Evolutionary conservation across 2,329 filamentous ascomycete genomes (phyloP).

Genomic region (Lasiodiplodia sp.): DNA sequence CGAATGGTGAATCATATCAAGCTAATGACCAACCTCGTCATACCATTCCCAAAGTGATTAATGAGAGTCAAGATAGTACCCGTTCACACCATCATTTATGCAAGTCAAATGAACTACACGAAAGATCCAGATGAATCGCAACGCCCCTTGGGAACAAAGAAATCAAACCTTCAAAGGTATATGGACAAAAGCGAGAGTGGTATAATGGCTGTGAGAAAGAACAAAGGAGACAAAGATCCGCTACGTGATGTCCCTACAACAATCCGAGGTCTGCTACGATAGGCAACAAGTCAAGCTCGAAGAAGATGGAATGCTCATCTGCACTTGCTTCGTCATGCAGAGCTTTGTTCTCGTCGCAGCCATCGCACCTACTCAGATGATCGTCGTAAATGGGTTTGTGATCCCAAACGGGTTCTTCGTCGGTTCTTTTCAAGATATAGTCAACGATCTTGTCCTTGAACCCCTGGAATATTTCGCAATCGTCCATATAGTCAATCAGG

Average conservation of each 20-base stretch:
- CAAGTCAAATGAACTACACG: background rate
- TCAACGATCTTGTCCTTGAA: constrained; percentile 5
- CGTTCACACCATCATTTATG: no score
- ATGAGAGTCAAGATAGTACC: no score
- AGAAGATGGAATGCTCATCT: background rate
- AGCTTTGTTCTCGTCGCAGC: constrained; percentile 7
- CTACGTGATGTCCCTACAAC: background rate
- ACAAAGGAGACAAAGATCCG: background rate
- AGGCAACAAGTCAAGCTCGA: constrained; percentile 3
- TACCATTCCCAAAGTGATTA: no score
- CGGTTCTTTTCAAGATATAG: constrained; percentile 1
- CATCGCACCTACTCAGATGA: constrained; percentile 3
- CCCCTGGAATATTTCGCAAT: constrained; percentile 9
- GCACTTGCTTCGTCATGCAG: constrained; percentile 7
- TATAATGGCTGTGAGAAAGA: background rate
- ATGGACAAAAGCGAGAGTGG: background rate
- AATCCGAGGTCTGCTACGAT: constrained; percentile 13
- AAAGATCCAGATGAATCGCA: background rate
- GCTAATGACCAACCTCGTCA: no score
- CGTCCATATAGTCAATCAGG: constrained; percentile 7
- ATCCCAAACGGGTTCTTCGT: constrained; percentile 5
- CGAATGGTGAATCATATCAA: no score
- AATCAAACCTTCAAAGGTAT: background rate
- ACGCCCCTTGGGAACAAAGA: background rate
- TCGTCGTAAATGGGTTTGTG: constrained; percentile 11